These are phyloP conservation scores for Candida dajiaensis DNA, from an alignment of 805 yeast genomes.

Conservation along the genomic window DNA sequence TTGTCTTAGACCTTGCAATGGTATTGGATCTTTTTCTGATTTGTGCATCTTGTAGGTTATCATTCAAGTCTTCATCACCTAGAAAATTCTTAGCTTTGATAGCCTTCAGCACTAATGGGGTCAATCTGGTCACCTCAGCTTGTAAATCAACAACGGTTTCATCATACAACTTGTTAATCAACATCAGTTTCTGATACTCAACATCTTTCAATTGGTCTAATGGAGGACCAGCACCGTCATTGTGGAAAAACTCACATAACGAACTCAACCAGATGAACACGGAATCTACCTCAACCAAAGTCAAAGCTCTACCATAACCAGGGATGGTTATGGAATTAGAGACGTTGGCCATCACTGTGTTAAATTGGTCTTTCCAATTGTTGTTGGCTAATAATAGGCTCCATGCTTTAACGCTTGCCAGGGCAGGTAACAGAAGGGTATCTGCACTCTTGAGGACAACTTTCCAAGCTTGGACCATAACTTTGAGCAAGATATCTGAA, in stretches of 20 bases:
- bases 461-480: conserved; percentile 79
- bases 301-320: conserved; percentile 51
- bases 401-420: conserved; percentile 37
- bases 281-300: conserved; percentile 56
- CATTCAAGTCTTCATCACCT: conserved; percentile 29
- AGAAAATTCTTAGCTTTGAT: conserved; percentile 41
- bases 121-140: conserved; percentile 52
- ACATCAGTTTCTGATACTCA: conserved; percentile 56
- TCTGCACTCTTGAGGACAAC: conserved; percentile 66
- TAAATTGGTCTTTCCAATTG: conserved; percentile 36
- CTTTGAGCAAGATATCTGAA: conserved; percentile 47
- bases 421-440: conserved; percentile 64
- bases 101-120: conserved; percentile 46
- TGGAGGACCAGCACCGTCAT: conserved; percentile 78
- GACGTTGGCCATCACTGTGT: conserved; percentile 46
- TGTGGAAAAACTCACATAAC: conserved; percentile 73
- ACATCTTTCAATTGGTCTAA: conserved; percentile 54
- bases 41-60: conserved; percentile 16
- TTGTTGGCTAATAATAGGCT: conserved; percentile 25
- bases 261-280: conserved; percentile 65
- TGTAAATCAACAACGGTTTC: conserved; percentile 39
- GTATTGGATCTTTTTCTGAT: conserved; percentile 33
- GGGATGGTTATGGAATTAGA: conserved; percentile 30
- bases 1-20: conserved; percentile 58
- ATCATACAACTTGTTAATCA: conserved; percentile 64